Evolutionary conservation across 495 filamentous ascomycete genomes (phyloP), one percentile per base, ranked within the genome.

Genomic region (Aspergillus bridgeri): DNA sequence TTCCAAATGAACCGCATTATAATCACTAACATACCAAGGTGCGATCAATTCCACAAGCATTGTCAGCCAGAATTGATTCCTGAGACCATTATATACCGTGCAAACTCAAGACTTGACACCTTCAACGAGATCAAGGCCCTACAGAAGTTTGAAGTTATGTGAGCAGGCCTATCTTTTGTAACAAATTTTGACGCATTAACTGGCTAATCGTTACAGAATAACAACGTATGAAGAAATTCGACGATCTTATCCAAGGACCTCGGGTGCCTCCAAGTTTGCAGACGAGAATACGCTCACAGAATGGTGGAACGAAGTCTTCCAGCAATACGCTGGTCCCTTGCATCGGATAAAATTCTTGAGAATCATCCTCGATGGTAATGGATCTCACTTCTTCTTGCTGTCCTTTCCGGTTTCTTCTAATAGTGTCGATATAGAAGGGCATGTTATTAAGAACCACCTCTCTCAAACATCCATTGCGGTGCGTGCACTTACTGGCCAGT

Each of bases 371-470:
- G 84, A 87, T 54, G 86, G 88, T 69, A 57, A 59, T 22, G 21
- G 45, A n/a, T 3, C 9, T 25, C 29, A 0, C 6, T 22, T 3
- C 20, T 48, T 44, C 5, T 21, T 45, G 15, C 11, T 25, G 18
- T 43, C 3, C 25, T 27, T 27, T n/a, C n/a, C 25, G 25, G 7
- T 4, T 3, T 7, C 25, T 4, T 27, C 25, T 27, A 27, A 27
- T 7, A 7, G 4, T 27, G n/a, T 27, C 25, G 3, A 27, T 7
- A 27, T 7, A 73, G 70, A 74, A 61, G 82, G 78, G 0, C 85
- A 88, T 53, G 60, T 63, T 0, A 90, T 90, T 63, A 89, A 87
- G 49, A 89, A 89, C 58, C 66, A 73, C 21, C 48, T 63, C 5
- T 61, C 65, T 0, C 64, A 68, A 43, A 82, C 80, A 3, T 81